Percentiles rank a stretch among this genome's conserved stretches.
These are phyloP conservation scores for Asterophora lycoperdoides DNA, from an alignment of 768 basidiomycete genomes.

Conservation along the genomic window DNA sequence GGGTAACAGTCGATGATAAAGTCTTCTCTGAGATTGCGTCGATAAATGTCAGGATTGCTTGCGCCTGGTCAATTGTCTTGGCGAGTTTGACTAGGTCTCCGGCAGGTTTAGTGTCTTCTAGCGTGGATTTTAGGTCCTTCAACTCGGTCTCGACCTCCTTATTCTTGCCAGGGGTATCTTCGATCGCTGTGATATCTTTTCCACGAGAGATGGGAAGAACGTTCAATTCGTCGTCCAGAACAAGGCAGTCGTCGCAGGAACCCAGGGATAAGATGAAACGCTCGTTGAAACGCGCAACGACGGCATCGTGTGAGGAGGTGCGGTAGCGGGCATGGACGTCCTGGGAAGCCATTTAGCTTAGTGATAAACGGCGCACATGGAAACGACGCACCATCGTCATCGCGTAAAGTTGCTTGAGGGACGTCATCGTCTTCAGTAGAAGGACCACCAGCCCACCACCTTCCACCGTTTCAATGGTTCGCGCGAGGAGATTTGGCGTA, in stretches of 20 bases:
- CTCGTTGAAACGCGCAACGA: slow-evolving; percentile 96
- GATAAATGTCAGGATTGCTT: slow-evolving; percentile 90
- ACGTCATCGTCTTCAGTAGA: slow-evolving; percentile 92
- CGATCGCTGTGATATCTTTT: slow-evolving; percentile 79
- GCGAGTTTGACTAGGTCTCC: slow-evolving; percentile 88
- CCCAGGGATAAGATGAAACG: slow-evolving; percentile 97
- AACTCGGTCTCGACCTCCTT: slow-evolving; percentile 58
- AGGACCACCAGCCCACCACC: slow-evolving; percentile 89
- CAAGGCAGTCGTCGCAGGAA: slow-evolving; percentile 86
- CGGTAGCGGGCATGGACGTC: slow-evolving; percentile 95
- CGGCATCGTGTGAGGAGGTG: slow-evolving; percentile 83
- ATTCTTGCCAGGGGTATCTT: slow-evolving; percentile 35
- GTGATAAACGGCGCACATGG: not conserved
- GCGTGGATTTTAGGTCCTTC: slow-evolving; percentile 68
- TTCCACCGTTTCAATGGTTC: slow-evolving; percentile 97
- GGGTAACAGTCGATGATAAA: slow-evolving; percentile 87
- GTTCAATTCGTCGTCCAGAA: slow-evolving; percentile 97
- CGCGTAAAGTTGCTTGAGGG: slow-evolving; percentile 84
- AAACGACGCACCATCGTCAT: slow-evolving; percentile 65
- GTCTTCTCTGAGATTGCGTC: slow-evolving; percentile 94
- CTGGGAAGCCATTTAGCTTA: slow-evolving; percentile 36
- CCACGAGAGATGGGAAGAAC: slow-evolving; percentile 93
- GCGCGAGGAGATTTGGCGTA: slow-evolving; percentile 93
- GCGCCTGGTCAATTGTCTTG: slow-evolving; percentile 91
- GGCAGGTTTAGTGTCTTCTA: slow-evolving; percentile 80